Conservation (phyloP, 768 basidiomycete species). For the Amanita polypyramis region DNA sequence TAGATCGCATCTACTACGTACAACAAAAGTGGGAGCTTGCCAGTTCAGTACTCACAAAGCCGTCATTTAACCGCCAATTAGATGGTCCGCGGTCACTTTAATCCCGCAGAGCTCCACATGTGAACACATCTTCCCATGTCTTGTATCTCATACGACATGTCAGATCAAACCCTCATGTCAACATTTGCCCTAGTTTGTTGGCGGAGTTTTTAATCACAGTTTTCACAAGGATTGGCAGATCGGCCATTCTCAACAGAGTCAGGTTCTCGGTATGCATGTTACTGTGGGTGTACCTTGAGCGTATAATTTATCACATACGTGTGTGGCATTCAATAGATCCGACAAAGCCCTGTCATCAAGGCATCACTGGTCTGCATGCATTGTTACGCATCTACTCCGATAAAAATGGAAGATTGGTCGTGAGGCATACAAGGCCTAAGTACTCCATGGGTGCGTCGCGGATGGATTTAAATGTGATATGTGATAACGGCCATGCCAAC, state of each 20-base stretch:
- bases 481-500: constrained; percentile 5
- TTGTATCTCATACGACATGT: constrained; percentile 4
- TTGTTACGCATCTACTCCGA: not conserved
- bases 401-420: not conserved
- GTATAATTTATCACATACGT: not conserved
- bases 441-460: not conserved
- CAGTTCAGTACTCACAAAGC: too few relatives aligned
- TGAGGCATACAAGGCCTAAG: not conserved
- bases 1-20: not conserved
- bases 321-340: not conserved
- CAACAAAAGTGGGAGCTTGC: too few relatives aligned
- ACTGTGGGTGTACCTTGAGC: too few relatives aligned
- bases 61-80: not conserved
- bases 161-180: constrained; percentile 23
- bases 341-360: too few relatives aligned
- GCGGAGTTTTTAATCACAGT: constrained; percentile 5
- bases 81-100: not conserved
- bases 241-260: not conserved
- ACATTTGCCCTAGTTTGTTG: constrained; percentile 11
- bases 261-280: too few relatives aligned
- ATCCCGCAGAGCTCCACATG: constrained; percentile 4
- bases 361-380: not conserved
- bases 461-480: not conserved
- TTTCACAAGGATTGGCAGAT: not conserved
- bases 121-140: constrained; percentile 2